A percentile compares a stretch with the other conserved stretches of the same genome.
Conservation (phyloP, 306 rosid genomes). For the Malus sylvestris region DNA sequence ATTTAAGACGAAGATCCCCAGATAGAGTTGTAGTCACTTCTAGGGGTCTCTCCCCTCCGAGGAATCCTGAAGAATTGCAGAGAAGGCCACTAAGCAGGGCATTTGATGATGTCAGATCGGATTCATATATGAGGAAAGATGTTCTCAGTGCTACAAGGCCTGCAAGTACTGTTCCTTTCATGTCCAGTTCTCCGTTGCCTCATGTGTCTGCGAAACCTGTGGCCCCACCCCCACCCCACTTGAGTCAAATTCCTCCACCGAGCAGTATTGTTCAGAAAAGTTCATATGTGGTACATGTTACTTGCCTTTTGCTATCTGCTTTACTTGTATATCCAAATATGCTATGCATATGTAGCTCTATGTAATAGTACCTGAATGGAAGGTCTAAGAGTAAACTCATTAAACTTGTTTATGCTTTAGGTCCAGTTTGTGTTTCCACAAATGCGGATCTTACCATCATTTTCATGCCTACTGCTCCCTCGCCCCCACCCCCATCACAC, state of each 20-base stretch:
- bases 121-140: conserved; percentile 48
- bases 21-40: conserved; percentile 29
- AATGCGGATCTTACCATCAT: neutral
- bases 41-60: conserved; percentile 33
- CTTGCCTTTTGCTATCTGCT: conserved; percentile 13
- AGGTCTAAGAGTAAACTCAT: neutral
- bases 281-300: conserved; percentile 48
- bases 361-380: neutral
- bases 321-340: neutral
- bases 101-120: conserved; percentile 48
- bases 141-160: conserved; percentile 53
- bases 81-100: conserved; percentile 52
- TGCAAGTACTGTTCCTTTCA: conserved; percentile 34
- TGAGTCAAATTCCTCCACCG: conserved; percentile 56
- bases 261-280: conserved; percentile 42
- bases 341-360: neutral
- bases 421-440: neutral
- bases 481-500: neutral
- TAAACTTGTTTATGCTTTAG: neutral
- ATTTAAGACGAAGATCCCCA: conserved; percentile 52
- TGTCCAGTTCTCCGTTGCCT: conserved; percentile 45
- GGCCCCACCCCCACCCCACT: conserved; percentile 39
- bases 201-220: conserved; percentile 52
- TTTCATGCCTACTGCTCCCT: neutral
- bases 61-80: conserved; percentile 28